Evolutionary conservation across 345 rosid genomes (phyloP), one percentile per base, ranked within the genome.

Genomic region (Eutrema yunnanense): DNA sequence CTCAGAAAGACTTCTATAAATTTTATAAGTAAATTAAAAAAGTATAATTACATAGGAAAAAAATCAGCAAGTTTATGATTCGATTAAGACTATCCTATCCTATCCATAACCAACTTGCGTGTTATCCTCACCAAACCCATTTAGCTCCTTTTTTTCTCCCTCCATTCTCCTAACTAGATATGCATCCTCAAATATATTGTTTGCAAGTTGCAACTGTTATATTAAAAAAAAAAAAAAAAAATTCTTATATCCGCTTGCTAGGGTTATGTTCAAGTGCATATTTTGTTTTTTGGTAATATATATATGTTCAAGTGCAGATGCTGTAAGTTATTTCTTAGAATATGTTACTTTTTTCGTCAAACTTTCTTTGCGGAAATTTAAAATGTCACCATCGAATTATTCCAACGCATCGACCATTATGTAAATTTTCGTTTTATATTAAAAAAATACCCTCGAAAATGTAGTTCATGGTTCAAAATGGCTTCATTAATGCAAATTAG

Each of bases 61-160:
- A 57, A 38, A 29, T 74, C 73, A 66, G 68, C 78, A 74, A 74
- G 62, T 22, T 59, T 41, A 74, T 74, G 73, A 74, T 74, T 74
- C 41, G 68, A 74, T 42, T 59, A 67, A 59, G 78, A 74, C 78
- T 16, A 16, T 42, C 62, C 78, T 16, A 16, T 42, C 62, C 14
- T 51, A 7, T 62, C 34, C 59, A 30, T 38, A 48, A 41, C 27
- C 78, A 59, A 49, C 62, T 74, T 50, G 67, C 67, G 47, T 46
- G 46, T 58, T 66, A 58, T 67, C 62, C 54, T 67, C 62, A 74
- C 78, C 73, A 74, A 74, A 74, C 73, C 67, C 73, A 66, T 58
- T 73, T 58, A 41, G 27, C 37, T 48, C 44, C 27, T 27, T 56
- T 11, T 16, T 40, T 26, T 51, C 26, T 22, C 26, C 26, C 26